These are phyloP conservation scores for Oryza coarctata DNA, from an alignment of 176 grass and related monocot genomes.

Conservation along the genomic window DNA sequence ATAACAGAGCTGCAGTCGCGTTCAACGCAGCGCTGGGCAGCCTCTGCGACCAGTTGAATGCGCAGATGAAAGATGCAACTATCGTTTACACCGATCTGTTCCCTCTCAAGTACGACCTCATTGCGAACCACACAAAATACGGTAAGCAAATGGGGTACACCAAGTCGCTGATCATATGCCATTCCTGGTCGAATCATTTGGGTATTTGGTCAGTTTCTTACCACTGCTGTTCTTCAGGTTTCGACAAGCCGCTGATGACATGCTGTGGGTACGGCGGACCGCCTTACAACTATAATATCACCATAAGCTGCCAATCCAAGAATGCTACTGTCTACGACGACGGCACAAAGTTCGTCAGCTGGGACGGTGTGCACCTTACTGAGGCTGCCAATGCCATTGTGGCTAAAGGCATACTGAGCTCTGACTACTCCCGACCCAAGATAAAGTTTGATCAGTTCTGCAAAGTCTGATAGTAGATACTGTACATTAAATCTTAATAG, in stretches of 20 bases:
- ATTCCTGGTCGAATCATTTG: neutral
- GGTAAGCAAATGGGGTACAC: constrained; percentile 33
- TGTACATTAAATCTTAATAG: neutral
- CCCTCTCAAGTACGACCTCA: constrained; percentile 76
- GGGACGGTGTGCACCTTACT: constrained; percentile 53
- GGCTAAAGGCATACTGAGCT: constrained; percentile 36
- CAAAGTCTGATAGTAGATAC: constrained; percentile 36
- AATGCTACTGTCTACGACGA: constrained; percentile 30
- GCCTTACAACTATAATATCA: constrained; percentile 60
- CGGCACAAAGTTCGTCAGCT: constrained; percentile 46
- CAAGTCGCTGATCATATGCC: neutral
- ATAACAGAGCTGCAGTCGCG: constrained; percentile 65
- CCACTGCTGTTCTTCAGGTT: constrained; percentile 46
- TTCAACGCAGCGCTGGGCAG: constrained; percentile 59
- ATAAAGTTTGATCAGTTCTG: constrained; percentile 68
- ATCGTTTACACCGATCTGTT: constrained; percentile 77
- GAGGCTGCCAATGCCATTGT: constrained; percentile 35
- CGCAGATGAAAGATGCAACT: constrained; percentile 54
- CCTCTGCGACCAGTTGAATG: constrained; percentile 53
- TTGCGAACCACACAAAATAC: constrained; percentile 67
- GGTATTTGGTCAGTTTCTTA: neutral
- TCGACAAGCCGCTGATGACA: constrained; percentile 67
- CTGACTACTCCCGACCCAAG: constrained; percentile 45
- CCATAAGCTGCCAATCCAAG: constrained; percentile 30
- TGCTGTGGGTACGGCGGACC: constrained; percentile 72